Percentiles rank a stretch among this genome's conserved stretches.
These are phyloP conservation scores for Cyclostephanos invisitatus DNA, from an alignment of 108 stramenopile species.

Conservation along the genomic window DNA sequence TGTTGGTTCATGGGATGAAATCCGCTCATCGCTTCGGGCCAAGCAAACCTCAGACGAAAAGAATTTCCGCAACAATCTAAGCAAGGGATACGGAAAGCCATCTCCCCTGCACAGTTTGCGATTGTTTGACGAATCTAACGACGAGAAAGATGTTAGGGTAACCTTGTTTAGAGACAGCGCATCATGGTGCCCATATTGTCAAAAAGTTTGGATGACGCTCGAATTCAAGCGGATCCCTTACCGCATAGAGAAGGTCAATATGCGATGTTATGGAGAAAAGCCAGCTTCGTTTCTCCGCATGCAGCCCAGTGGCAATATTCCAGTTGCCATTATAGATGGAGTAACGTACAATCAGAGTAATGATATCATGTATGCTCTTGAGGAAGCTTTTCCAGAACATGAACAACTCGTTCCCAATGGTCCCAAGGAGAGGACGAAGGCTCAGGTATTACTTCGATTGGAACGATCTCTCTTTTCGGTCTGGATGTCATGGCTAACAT, in stretches of 20 bases:
- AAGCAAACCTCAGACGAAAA: conserved; percentile 62
- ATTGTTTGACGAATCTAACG: conserved; percentile 75
- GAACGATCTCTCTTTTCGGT: conserved; percentile 82
- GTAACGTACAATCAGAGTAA: conserved; percentile 75
- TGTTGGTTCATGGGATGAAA: conserved; percentile 48
- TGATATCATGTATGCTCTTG: conserved; percentile 78
- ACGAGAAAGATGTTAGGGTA: conserved; percentile 80
- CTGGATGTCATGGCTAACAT: conserved; percentile 91
- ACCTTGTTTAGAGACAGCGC: conserved; percentile 81
- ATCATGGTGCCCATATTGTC: conserved; percentile 91
- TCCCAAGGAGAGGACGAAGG: conserved; percentile 39
- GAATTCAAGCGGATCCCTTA: conserved; percentile 91
- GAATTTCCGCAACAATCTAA: conserved; percentile 64
- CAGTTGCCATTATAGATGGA: conserved; percentile 85
- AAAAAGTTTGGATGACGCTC: conserved; percentile 83
- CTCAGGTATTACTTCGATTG: conserved; percentile 69
- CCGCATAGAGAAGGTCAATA: conserved; percentile 85
- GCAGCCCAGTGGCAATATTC: conserved; percentile 80
- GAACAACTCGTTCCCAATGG: conserved; percentile 44
- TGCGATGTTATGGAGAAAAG: conserved; percentile 90
- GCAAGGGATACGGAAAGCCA: conserved; percentile 63
- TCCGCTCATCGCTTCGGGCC: conserved; percentile 50
- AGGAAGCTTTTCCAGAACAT: conserved; percentile 60
- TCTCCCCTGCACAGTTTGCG: conserved; percentile 79
- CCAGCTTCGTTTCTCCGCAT: conserved; percentile 63